A percentile compares a stretch with the other conserved stretches of the same genome.
phyloP scores from a whole-genome alignment of 805 yeast genomes.

The Lipomyces chichibuensis region DNA sequence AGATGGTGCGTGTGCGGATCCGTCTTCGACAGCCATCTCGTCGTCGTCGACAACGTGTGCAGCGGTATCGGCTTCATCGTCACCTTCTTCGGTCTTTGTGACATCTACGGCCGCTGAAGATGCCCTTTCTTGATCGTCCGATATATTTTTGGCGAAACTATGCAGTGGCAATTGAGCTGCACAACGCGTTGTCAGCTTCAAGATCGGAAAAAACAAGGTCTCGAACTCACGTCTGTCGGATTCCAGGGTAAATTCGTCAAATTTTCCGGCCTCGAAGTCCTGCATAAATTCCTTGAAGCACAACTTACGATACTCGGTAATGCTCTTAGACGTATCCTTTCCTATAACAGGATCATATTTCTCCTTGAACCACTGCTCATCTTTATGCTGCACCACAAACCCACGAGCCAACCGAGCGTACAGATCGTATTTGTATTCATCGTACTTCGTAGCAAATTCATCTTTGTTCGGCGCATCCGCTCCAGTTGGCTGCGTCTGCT shows the following conservation, averaged over 20 bases:
- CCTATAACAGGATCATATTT: constrained; percentile 22
- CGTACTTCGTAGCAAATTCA: constrained; percentile 19
- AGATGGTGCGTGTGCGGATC: neutral
- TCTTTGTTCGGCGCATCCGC: constrained; percentile 9
- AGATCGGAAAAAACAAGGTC: neutral
- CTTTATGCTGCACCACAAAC: constrained; percentile 29
- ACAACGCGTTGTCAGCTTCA: neutral
- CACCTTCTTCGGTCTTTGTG: constrained; percentile 11
- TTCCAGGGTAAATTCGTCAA: constrained; percentile 29
- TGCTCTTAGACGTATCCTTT: neutral
- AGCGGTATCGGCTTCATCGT: constrained; percentile 8
- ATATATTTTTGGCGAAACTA: neutral
- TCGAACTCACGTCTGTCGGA: constrained; percentile 20
- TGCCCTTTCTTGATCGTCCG: constrained; percentile 1
- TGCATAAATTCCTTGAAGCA: constrained; percentile 21
- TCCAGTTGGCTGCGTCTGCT: constrained; percentile 13
- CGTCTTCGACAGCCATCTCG: neutral
- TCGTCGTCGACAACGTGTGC: constrained; percentile 10
- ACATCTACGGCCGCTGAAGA: neutral
- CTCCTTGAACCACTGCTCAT: constrained; percentile 36
- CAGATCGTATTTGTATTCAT: constrained; percentile 28
- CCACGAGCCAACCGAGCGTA: constrained; percentile 35
- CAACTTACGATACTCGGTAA: constrained; percentile 16
- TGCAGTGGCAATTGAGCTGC: constrained; percentile 11
- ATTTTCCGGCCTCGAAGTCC: constrained; percentile 27